phyloP scores from a whole-genome alignment of 768 basidiomycete genomes.

The Termitomyces sp. region DNA sequence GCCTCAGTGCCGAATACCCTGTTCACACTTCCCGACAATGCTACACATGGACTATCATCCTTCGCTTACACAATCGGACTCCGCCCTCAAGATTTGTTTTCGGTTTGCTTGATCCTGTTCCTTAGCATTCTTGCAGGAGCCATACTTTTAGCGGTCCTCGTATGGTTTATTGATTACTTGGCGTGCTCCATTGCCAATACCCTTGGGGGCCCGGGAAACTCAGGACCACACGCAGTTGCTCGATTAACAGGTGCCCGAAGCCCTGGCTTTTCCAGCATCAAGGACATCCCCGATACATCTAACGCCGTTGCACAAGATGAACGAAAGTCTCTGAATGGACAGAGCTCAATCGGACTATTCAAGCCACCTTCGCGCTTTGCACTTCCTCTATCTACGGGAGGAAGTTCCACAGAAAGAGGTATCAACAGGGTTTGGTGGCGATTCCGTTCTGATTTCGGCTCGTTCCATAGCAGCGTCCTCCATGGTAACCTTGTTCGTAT shows the following conservation, averaged over 20 bases:
- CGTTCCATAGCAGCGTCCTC: constrained; percentile 77
- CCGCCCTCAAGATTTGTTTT: constrained; percentile 77
- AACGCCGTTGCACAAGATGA: constrained; percentile 35
- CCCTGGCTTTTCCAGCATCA: constrained; percentile 39
- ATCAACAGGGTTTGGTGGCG: constrained; percentile 49
- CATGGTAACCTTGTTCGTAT: constrained; percentile 92
- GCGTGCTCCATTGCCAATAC: constrained; percentile 33
- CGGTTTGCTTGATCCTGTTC: constrained; percentile 80
- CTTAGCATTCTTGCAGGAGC: constrained; percentile 72
- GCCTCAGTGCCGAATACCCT: constrained; percentile 63
- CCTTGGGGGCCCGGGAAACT: constrained; percentile 12
- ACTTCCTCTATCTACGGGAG: constrained; percentile 21
- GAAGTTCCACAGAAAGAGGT: constrained; percentile 29
- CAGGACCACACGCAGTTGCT: constrained; percentile 16
- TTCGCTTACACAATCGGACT: constrained; percentile 87
- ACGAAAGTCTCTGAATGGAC: constrained; percentile 43
- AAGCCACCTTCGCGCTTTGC: constrained; percentile 25
- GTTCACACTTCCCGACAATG: constrained; percentile 63
- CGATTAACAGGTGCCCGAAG: constrained; percentile 32
- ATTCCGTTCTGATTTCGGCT: constrained; percentile 59
- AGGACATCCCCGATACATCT: constrained; percentile 45
- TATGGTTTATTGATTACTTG: constrained; percentile 72
- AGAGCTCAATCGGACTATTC: constrained; percentile 21
- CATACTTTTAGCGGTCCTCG: constrained; percentile 61
- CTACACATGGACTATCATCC: constrained; percentile 69